Evolutionary conservation across 768 basidiomycete species (phyloP).

Genomic region (Tricholoma terreum): DNA sequence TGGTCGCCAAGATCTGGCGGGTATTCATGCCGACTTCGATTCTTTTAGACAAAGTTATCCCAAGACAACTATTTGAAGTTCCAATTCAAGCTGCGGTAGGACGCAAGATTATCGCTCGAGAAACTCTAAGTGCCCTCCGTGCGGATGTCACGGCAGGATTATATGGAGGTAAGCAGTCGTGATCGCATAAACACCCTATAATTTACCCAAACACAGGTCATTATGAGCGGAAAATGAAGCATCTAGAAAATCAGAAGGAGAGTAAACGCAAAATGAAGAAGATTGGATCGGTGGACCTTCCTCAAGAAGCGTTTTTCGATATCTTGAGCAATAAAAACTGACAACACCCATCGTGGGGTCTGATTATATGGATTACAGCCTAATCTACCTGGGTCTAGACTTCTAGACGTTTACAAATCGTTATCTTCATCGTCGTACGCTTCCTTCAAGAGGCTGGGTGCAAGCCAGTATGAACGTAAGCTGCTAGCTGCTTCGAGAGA

Average conservation of each 20-base stretch:
- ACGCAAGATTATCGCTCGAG: conserved; percentile 82
- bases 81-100: conserved; percentile 94
- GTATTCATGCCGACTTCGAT: not conserved
- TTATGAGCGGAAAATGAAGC: conserved; percentile 90
- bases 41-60: conserved; percentile 79
- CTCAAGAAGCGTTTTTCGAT: conserved; percentile 94
- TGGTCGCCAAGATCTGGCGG: not conserved
- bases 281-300: conserved; percentile 84
- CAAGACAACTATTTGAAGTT: conserved; percentile 89
- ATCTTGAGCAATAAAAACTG: conserved; percentile 66
- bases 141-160: conserved; percentile 93
- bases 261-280: conserved; percentile 88
- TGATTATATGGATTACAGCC: conserved; percentile 19
- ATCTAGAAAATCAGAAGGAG: conserved; percentile 88
- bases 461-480: conserved; percentile 12
- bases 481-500: conserved; percentile 1
- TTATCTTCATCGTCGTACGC: conserved; percentile 95
- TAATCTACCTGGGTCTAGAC: conserved; percentile 9
- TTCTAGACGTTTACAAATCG: conserved; percentile 50
- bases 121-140: conserved; percentile 80
- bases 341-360: conserved; percentile 7
- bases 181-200: not conserved
- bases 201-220: conserved; percentile 50
- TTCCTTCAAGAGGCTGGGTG: conserved; percentile 77
- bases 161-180: conserved; percentile 65